phyloP scores from a whole-genome alignment of 2,329 filamentous ascomycete genomes.

The Alternaria brassicicola region DNA sequence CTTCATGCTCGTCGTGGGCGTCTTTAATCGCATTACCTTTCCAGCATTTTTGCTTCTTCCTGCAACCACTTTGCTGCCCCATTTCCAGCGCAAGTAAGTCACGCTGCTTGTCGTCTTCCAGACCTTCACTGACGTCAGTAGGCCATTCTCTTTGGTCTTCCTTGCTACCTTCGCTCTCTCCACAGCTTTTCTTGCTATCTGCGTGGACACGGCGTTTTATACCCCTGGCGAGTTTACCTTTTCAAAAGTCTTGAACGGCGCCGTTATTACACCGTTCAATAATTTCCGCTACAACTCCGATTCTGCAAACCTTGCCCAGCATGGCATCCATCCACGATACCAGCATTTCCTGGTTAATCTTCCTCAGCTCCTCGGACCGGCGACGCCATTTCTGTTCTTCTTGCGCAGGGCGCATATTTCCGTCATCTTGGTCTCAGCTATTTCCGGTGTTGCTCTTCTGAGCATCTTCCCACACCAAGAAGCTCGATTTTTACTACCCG shows the following conservation, averaged over 20 bases:
- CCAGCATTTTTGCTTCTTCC: constrained; percentile 90
- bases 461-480: constrained; percentile 81
- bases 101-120: background rate
- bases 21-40: constrained; percentile 98
- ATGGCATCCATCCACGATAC: constrained; percentile 60
- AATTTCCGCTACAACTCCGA: constrained; percentile 60
- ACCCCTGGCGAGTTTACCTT: constrained; percentile 65
- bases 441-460: constrained; percentile 72
- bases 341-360: constrained; percentile 60
- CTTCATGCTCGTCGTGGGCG: constrained; percentile 79
- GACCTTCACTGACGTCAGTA: constrained; percentile 34
- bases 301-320: constrained; percentile 56
- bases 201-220: constrained; percentile 87
- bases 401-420: constrained; percentile 58
- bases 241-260: constrained; percentile 64
- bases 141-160: constrained; percentile 65
- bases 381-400: constrained; percentile 54
- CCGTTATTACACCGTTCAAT: constrained; percentile 60
- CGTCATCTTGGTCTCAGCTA: constrained; percentile 71
- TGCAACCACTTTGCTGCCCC: constrained; percentile 79
- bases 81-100: constrained; percentile 79
- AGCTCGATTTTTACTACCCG: constrained; percentile 76
- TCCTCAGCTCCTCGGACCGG: constrained; percentile 60
- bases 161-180: constrained; percentile 69
- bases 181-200: constrained; percentile 75